phyloP scores from a whole-genome alignment of 192 early-diverging fungal genomes.

The Tieghemiomyces parasiticus region DNA sequence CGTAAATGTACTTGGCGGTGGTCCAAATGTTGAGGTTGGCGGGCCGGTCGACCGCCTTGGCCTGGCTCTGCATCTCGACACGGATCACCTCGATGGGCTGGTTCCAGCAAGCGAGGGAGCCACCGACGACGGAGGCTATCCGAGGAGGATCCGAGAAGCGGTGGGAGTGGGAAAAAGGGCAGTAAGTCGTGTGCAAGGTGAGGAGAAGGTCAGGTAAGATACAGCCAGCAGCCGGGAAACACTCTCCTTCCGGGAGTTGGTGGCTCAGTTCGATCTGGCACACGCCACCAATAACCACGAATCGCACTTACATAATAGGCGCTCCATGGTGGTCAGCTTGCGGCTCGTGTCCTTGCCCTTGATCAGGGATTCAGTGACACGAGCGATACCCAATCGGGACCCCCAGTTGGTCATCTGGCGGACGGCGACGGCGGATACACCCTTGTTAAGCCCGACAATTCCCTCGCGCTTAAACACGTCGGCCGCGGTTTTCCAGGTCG shows the following conservation, averaged over 20 bases:
- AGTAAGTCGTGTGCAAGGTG: no score
- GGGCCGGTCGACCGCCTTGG: conserved; percentile 74
- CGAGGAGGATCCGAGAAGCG: background rate
- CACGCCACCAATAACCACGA: background rate
- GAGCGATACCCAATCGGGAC: conserved; percentile 79
- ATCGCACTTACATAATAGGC: conserved; percentile 13
- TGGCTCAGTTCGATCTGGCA: no score
- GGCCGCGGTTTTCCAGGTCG: conserved; percentile 67
- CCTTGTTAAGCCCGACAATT: conserved; percentile 94
- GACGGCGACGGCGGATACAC: conserved; percentile 94
- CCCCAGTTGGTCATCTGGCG: conserved; percentile 99
- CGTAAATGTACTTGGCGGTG: conserved; percentile 79
- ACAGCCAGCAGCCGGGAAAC: no score
- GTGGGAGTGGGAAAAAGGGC: background rate
- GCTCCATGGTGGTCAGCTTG: conserved; percentile 30
- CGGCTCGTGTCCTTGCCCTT: conserved; percentile 45
- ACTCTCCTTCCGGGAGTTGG: no score
- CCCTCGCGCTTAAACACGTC: conserved; percentile 91
- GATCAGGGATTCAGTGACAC: conserved; percentile 40
- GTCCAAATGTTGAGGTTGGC: conserved; percentile 79
- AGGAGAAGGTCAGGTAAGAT: no score
- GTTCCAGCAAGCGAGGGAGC: conserved; percentile 93
- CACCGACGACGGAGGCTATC: conserved; percentile 64
- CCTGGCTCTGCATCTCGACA: conserved; percentile 95
- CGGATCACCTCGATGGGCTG: conserved; percentile 98